These are phyloP conservation scores for Enteropsectra breve DNA, from an alignment of 371 early-diverging fungal genomes.

Conservation along the genomic window DNA sequence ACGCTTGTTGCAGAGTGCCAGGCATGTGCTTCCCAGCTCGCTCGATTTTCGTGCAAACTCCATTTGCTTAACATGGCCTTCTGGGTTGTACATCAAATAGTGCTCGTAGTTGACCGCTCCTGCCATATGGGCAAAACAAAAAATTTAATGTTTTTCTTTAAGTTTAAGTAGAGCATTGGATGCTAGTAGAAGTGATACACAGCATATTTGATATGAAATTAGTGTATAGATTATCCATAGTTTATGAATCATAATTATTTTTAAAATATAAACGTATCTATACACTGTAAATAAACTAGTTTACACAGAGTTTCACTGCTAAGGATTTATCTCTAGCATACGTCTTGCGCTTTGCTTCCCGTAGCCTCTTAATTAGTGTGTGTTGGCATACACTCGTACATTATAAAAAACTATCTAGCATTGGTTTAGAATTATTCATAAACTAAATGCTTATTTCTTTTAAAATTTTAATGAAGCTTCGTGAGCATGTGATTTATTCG, in stretches of 20 bases:
- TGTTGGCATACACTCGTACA: too few relatives aligned
- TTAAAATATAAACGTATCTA: too few relatives aligned
- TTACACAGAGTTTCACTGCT: too few relatives aligned
- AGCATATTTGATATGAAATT: not conserved
- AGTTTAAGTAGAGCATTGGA: not conserved
- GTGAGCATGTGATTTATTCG: too few relatives aligned
- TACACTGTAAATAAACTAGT: too few relatives aligned
- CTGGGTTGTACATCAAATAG: slow-evolving; percentile 55
- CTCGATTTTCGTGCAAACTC: slow-evolving; percentile 48
- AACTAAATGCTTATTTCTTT: too few relatives aligned
- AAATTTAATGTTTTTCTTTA: not conserved
- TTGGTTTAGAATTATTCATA: too few relatives aligned
- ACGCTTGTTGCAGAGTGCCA: slow-evolving; percentile 46
- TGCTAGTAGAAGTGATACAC: not conserved
- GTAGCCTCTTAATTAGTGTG: too few relatives aligned
- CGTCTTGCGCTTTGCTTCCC: too few relatives aligned
- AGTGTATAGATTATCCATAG: not conserved
- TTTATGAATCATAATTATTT: not conserved
- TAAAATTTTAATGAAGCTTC: too few relatives aligned
- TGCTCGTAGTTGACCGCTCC: slow-evolving; percentile 47
- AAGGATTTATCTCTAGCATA: too few relatives aligned
- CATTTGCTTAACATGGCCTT: slow-evolving; percentile 57
- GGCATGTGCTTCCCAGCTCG: slow-evolving; percentile 52
- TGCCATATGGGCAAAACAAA: slow-evolving; percentile 44
- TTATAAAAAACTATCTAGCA: too few relatives aligned